Percentiles rank a stretch among this genome's conserved stretches.
phyloP scores from a whole-genome alignment of 2,329 filamentous ascomycete species.

The Phaeosphaeria sp. region DNA sequence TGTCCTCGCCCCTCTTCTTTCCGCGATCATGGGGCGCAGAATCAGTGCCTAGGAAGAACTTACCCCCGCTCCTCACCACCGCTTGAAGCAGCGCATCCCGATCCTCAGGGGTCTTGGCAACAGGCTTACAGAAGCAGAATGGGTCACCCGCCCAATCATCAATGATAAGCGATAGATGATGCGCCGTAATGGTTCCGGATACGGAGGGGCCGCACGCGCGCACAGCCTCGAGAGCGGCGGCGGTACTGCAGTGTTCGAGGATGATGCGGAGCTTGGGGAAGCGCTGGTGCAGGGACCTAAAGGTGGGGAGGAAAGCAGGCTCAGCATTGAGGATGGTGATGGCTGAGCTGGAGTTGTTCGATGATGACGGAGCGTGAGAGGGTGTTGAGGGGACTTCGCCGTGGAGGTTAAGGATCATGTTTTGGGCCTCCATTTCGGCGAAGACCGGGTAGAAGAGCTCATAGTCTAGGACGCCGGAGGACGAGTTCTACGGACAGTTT shows the following conservation, averaged over 20 bases:
- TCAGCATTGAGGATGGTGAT: slow-evolving; percentile 69
- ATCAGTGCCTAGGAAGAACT: slow-evolving; percentile 78
- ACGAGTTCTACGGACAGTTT: slow-evolving; percentile 59
- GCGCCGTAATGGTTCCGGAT: slow-evolving; percentile 81
- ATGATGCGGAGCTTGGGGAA: slow-evolving; percentile 74
- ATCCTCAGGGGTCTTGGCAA: slow-evolving; percentile 69
- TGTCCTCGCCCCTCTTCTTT: slow-evolving; percentile 64
- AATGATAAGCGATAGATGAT: slow-evolving; percentile 81
- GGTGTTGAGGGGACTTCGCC: slow-evolving; percentile 75
- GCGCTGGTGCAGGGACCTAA: slow-evolving; percentile 72
- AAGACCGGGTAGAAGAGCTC: slow-evolving; percentile 80
- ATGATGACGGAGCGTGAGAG: slow-evolving; percentile 16
- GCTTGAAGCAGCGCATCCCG: slow-evolving; percentile 74
- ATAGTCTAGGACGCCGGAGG: slow-evolving; percentile 72
- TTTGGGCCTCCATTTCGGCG: slow-evolving; percentile 83
- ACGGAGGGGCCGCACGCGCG: slow-evolving; percentile 78
- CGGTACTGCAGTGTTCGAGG: slow-evolving; percentile 88
- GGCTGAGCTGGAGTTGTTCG: slow-evolving; percentile 22
- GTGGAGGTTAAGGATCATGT: slow-evolving; percentile 89
- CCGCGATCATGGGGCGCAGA: slow-evolving; percentile 70
- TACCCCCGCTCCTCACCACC: slow-evolving; percentile 59
- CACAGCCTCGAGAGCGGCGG: slow-evolving; percentile 80
- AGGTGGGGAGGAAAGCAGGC: slow-evolving; percentile 78
- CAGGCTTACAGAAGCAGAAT: slow-evolving; percentile 81
- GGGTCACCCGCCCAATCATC: slow-evolving; percentile 74